These are phyloP conservation scores for Gossypium raimondii DNA, from an alignment of 345 rosid species.

Conservation along the genomic window DNA sequence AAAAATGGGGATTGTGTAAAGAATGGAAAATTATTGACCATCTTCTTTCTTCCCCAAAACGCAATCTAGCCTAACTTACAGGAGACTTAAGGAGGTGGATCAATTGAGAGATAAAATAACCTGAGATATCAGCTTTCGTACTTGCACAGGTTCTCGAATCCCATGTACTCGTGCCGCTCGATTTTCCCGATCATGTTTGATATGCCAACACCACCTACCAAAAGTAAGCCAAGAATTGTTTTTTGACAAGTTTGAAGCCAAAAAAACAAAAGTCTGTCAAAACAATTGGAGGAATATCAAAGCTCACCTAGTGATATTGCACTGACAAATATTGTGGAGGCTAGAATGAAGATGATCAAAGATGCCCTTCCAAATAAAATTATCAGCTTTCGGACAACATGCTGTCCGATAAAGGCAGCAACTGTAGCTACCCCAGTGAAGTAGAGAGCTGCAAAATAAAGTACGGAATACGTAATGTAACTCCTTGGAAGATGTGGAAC, in stretches of 20 bases:
- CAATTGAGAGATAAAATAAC: not conserved
- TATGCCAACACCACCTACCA: conserved; percentile 55
- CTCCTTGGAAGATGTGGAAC: not conserved
- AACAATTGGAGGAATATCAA: not conserved
- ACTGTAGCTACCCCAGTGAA: conserved; percentile 47
- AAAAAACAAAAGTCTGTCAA: not conserved
- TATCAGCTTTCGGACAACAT: conserved; percentile 50
- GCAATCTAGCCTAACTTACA: not conserved
- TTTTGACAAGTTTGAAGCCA: not conserved
- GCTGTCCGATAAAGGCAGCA: conserved; percentile 59
- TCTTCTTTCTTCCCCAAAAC: conserved; percentile 9
- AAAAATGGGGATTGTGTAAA: not conserved
- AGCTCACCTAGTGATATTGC: conserved; percentile 56
- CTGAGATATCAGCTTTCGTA: conserved; percentile 27
- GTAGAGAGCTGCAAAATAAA: conserved; percentile 43
- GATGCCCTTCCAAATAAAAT: conserved; percentile 55
- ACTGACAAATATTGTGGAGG: conserved; percentile 52
- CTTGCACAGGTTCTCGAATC: conserved; percentile 59
- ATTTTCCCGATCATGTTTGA: conserved; percentile 46
- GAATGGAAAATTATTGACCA: not conserved
- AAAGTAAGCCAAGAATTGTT: not conserved
- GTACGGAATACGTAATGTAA: not conserved
- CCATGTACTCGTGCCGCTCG: conserved; percentile 53
- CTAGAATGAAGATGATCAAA: conserved; percentile 60
- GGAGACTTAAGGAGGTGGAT: not conserved